phyloP scores from a whole-genome alignment of 352 stramenopile genomes.

The Globisporangium splendens region DNA sequence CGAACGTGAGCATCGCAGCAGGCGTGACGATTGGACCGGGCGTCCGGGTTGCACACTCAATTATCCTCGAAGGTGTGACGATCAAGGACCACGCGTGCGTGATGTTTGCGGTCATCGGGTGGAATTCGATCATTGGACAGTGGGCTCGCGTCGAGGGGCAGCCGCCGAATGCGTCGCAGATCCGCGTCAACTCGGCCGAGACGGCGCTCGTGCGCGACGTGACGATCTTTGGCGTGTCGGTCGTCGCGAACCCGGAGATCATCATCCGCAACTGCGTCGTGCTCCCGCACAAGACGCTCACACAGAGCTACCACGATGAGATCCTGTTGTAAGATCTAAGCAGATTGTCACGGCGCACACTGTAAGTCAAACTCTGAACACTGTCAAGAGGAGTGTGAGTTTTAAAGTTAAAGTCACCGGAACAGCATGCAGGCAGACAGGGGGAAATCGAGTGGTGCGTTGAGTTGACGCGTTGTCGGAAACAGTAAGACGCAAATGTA shows the following conservation, averaged over 20 bases:
- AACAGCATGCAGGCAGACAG: no score
- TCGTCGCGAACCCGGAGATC: conserved; percentile 83
- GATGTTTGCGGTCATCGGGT: conserved; percentile 84
- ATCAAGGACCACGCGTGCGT: conserved; percentile 89
- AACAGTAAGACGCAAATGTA: no score
- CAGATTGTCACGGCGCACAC: no score
- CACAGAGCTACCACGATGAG: conserved; percentile 87
- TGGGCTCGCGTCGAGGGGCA: conserved; percentile 85
- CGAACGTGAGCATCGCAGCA: conserved; percentile 83
- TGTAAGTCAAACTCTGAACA: no score
- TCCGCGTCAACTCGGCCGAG: conserved; percentile 65
- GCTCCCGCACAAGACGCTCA: conserved; percentile 84
- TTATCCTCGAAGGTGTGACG: conserved; percentile 85
- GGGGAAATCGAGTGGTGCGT: no score
- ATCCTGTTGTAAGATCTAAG: conserved; percentile 68
- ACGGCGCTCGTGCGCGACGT: conserved; percentile 82
- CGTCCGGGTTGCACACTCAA: conserved; percentile 81
- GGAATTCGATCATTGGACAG: conserved; percentile 87
- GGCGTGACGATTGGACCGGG: conserved; percentile 80
- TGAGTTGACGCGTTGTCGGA: no score
- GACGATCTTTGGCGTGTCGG: conserved; percentile 86
- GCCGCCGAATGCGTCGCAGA: conserved; percentile 72
- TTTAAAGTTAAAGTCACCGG: no score
- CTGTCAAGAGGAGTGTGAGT: no score
- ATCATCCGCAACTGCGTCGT: conserved; percentile 91